Conservation (phyloP, 1,139 yeast genomes). For the Lodderomyces metapsilosis region DNA sequence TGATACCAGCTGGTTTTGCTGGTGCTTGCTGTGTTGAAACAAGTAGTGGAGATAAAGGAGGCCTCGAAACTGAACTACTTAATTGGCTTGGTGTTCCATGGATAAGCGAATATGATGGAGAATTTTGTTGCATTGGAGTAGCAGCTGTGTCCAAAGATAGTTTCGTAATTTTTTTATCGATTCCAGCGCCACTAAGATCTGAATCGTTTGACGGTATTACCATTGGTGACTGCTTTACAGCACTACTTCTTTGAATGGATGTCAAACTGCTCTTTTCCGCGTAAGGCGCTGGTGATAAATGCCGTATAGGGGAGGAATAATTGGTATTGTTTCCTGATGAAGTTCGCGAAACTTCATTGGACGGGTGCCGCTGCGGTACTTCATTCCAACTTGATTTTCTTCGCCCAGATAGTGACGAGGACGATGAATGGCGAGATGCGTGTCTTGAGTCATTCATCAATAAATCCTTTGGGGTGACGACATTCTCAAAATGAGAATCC, state of each 20-base stretch:
- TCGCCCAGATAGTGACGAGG: conserved; percentile 11
- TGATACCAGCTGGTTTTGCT: conserved; percentile 67
- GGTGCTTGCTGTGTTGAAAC: conserved; percentile 59
- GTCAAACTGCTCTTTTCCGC: conserved; percentile 50
- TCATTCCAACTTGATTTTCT: background rate
- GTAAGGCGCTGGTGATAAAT: conserved; percentile 53
- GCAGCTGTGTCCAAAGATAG: conserved; percentile 14
- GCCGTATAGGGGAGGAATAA: conserved; percentile 52
- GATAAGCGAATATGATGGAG: conserved; percentile 7
- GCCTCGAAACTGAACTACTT: conserved; percentile 30
- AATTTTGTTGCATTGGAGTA: conserved; percentile 3
- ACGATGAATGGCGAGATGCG: conserved; percentile 15
- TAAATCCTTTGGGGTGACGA: conserved; percentile 44
- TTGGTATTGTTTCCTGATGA: conserved; percentile 28
- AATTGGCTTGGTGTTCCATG: conserved; percentile 11
- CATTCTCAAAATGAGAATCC: conserved; percentile 34
- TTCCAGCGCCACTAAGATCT: conserved; percentile 4
- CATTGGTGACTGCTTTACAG: conserved; percentile 13
- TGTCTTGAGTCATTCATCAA: conserved; percentile 18
- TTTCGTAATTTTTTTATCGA: conserved; percentile 15
- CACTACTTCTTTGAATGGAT: conserved; percentile 51
- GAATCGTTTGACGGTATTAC: conserved; percentile 13
- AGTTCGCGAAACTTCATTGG: conserved; percentile 22
- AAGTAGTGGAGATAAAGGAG: conserved; percentile 80
- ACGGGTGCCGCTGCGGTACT: background rate